Evolutionary conservation across 2,329 filamentous ascomycete genomes (phyloP).

Genomic region (Calonectria naviculata): DNA sequence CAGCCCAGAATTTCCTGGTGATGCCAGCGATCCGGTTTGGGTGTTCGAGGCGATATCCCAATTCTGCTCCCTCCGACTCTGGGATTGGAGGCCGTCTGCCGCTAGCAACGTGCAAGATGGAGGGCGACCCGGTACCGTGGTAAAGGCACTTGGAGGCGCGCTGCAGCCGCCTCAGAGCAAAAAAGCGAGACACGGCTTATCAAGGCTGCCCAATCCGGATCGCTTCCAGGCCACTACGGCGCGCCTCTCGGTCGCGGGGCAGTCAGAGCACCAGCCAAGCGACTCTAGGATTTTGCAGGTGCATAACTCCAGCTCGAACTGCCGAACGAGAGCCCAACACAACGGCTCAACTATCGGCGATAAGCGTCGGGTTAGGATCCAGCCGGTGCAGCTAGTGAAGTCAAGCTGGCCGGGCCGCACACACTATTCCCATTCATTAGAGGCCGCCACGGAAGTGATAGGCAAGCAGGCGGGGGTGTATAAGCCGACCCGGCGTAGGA

Average conservation of each 20-base stretch:
- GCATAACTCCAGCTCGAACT: conserved; percentile 16
- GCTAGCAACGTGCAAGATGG: conserved; percentile 20
- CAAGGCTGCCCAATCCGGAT: conserved; percentile 13
- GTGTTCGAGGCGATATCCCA: conserved; percentile 12
- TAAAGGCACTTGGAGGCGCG: conserved; percentile 28
- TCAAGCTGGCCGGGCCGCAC: conserved; percentile 4
- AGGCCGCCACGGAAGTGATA: conserved; percentile 17
- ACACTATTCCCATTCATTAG: conserved; percentile 15
- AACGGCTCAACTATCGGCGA: conserved; percentile 8
- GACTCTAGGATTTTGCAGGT: conserved; percentile 2
- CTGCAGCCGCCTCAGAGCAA: conserved; percentile 30
- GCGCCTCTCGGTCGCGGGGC: conserved; percentile 20
- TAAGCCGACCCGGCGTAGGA: conserved; percentile 2
- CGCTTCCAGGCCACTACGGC: conserved; percentile 23
- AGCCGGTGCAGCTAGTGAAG: not conserved
- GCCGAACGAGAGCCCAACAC: not conserved
- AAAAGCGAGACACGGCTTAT: conserved; percentile 18
- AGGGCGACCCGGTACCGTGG: conserved; percentile 32
- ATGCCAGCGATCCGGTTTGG: conserved; percentile 13
- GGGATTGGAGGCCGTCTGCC: conserved; percentile 15
- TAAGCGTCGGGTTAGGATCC: conserved; percentile 3
- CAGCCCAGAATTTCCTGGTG: conserved; percentile 15
- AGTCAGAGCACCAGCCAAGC: conserved; percentile 19
- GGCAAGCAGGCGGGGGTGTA: conserved; percentile 10
- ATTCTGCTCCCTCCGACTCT: conserved; percentile 2